A percentile compares a stretch with the other conserved stretches of the same genome.
Evolutionary conservation across 2,329 filamentous ascomycete genomes (phyloP).

Genomic region (Triangularia setosa): DNA sequence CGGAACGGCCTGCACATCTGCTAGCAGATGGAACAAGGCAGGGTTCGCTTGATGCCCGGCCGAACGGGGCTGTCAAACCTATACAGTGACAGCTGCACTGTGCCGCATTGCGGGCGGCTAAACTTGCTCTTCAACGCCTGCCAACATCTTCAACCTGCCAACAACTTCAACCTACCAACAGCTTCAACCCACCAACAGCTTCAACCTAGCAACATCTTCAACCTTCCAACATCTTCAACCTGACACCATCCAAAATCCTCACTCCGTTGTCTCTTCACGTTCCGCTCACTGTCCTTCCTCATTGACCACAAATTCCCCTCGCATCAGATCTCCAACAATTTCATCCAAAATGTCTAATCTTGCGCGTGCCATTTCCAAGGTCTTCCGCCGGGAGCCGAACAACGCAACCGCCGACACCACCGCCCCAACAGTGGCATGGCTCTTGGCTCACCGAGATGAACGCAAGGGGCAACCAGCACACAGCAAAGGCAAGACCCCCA

Average conservation of each 20-base stretch:
- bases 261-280: not conserved
- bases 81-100: not conserved
- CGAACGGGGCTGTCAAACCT: not conserved
- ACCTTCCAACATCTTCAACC: not conserved
- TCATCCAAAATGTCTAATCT: not conserved
- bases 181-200: not conserved
- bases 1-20: not conserved
- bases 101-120: not conserved
- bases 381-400: not conserved
- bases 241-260: not conserved
- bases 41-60: not conserved
- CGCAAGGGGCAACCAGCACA: not conserved
- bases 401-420: not conserved
- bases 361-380: not conserved
- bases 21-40: not conserved
- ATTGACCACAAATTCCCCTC: not conserved
- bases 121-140: not conserved
- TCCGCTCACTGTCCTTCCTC: not conserved
- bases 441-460: slow-evolving; percentile 7
- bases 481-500: slow-evolving; percentile 4
- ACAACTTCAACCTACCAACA: not conserved
- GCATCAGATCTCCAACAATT: not conserved
- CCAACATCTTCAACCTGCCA: not conserved
- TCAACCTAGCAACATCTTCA: not conserved
- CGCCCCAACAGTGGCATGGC: slow-evolving; percentile 5